Evolutionary conservation across 306 rosid species (phyloP).

Genomic region (Quercus wislizeni): DNA sequence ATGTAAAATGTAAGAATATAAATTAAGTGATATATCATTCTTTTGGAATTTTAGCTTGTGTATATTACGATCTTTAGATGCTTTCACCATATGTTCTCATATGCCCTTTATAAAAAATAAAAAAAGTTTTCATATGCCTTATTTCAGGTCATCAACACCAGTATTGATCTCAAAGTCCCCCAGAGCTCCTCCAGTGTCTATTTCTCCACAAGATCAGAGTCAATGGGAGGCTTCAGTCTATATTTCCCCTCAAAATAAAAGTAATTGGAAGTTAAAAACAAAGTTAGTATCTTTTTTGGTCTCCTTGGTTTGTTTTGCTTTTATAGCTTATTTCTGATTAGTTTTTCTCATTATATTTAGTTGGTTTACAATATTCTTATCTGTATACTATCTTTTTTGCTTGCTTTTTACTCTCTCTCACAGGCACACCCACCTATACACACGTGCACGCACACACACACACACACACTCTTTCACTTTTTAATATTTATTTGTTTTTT

Average conservation of each 20-base stretch:
- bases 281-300: constrained; percentile 60
- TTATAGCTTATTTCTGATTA: not conserved
- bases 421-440: too few species aligned
- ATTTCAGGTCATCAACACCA: constrained; percentile 56
- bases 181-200: constrained; percentile 36
- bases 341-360: constrained; percentile 1
- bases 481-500: not conserved
- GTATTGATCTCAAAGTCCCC: constrained; percentile 43
- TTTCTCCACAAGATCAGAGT: constrained; percentile 52
- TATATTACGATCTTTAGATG: not conserved
- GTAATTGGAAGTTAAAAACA: constrained; percentile 57
- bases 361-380: not conserved
- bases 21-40: constrained; percentile 2
- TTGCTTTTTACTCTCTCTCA: too few species aligned
- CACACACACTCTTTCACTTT: not conserved
- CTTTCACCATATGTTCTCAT: constrained; percentile 3
- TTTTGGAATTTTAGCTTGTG: constrained; percentile 7
- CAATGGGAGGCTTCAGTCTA: constrained; percentile 41
- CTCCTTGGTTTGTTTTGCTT: constrained; percentile 19
- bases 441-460: fast-evolving
- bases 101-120: not conserved
- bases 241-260: constrained; percentile 49
- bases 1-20: constrained; percentile 10
- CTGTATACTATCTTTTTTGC: not conserved
- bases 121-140: constrained; percentile 7